Evolutionary conservation across 78 protist genomes (phyloP).

Genomic region (Blattamonas nauphoetae): DNA sequence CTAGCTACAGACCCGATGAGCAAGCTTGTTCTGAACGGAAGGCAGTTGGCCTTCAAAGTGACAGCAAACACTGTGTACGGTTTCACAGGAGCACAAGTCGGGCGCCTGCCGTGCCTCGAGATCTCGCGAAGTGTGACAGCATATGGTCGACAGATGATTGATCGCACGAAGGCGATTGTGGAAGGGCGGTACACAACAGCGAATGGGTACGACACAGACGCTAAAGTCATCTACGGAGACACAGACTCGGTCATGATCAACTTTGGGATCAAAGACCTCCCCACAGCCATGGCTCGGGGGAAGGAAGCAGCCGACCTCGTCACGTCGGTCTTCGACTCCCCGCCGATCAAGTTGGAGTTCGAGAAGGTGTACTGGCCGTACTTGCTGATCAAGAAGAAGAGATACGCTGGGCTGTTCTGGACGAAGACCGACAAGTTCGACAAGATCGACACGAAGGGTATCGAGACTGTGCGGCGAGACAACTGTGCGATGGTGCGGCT

Average conservation of each 20-base stretch:
- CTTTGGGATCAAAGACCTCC: conserved; percentile 59
- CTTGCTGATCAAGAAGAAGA: conserved; percentile 91
- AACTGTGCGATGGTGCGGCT: conserved; percentile 78
- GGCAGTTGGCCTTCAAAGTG: conserved; percentile 99
- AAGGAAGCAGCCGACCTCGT: no score
- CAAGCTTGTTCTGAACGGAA: conserved; percentile 84
- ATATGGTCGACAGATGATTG: conserved; percentile 95
- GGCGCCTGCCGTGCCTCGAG: conserved; percentile 90
- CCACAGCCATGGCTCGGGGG: conserved; percentile 72
- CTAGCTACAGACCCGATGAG: conserved; percentile 78
- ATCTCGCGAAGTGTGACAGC: conserved; percentile 86
- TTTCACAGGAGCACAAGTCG: conserved; percentile 96
- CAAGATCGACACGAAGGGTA: conserved; percentile 93
- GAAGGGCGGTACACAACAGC: conserved; percentile 57
- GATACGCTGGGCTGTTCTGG: conserved; percentile 98
- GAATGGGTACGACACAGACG: conserved; percentile 76
- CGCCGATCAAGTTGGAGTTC: conserved; percentile 92
- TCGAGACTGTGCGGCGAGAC: conserved; percentile 92
- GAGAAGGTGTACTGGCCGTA: conserved; percentile 96
- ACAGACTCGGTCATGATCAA: conserved; percentile 99
- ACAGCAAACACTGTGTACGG: conserved; percentile 99
- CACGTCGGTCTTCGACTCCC: no score
- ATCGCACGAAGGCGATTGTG: conserved; percentile 66
- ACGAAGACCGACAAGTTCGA: conserved; percentile 69
- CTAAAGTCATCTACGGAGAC: conserved; percentile 91